Percentiles rank a stretch among this genome's conserved stretches.
phyloP scores from a whole-genome alignment of 2,329 filamentous ascomycete genomes.

The Phialophora verrucosa region DNA sequence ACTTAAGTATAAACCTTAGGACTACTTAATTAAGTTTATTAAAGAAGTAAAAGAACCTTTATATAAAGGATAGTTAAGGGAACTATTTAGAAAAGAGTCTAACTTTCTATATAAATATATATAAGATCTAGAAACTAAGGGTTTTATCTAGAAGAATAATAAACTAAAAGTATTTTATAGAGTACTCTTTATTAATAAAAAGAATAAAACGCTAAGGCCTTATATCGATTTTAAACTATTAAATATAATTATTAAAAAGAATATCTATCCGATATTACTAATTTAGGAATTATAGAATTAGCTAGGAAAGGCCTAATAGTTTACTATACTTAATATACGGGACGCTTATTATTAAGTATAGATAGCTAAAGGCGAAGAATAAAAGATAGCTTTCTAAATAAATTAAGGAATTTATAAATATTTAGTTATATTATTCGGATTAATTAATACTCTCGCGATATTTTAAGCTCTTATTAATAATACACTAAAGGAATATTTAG shows the following conservation, averaged over 20 bases:
- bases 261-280: background rate
- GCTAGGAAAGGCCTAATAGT: background rate
- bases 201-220: background rate
- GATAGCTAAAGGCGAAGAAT: constrained; percentile 34
- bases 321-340: background rate
- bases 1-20: no score
- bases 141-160: no score
- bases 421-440: no score
- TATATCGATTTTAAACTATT: background rate
- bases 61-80: no score
- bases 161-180: no score
- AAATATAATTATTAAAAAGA: background rate
- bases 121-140: no score
- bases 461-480: constrained; percentile 1
- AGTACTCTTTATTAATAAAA: no score
- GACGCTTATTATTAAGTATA: constrained; percentile 28
- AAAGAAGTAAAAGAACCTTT: no score
- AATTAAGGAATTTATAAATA: constrained; percentile 26
- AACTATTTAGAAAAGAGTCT: no score
- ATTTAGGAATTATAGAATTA: background rate
- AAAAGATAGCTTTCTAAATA: constrained; percentile 34
- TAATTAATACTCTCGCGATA: background rate
- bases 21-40: no score
- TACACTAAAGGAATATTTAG: background rate
- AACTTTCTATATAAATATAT: no score